These are phyloP conservation scores for Yarrowia sp. DNA, from an alignment of 805 yeast genomes.

Conservation along the genomic window DNA sequence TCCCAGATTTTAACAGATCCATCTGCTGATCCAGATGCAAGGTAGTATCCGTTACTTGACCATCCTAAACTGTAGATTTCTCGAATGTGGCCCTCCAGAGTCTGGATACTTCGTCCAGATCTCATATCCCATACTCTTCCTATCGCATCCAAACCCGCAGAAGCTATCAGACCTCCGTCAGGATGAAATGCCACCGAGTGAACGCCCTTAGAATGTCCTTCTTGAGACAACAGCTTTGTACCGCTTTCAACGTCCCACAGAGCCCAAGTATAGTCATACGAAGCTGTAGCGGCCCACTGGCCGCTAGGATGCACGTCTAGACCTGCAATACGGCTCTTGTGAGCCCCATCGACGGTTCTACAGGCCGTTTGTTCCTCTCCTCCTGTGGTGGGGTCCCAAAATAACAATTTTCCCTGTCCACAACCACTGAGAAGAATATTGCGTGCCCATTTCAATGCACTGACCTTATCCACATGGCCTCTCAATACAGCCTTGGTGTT, in stretches of 20 bases:
- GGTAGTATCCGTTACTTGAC: conserved; percentile 74
- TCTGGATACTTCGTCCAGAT: conserved; percentile 68
- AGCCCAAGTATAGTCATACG: conserved; percentile 87
- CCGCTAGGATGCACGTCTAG: conserved; percentile 72
- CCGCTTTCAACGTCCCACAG: conserved; percentile 73
- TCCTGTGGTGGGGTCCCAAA: conserved; percentile 48
- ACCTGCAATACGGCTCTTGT: conserved; percentile 63
- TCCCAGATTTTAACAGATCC: conserved; percentile 87
- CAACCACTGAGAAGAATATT: conserved; percentile 54
- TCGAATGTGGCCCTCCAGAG: conserved; percentile 70
- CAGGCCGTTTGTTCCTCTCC: conserved; percentile 40
- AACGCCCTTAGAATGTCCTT: conserved; percentile 83
- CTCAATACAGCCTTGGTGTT: conserved; percentile 46
- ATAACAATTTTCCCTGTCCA: conserved; percentile 54
- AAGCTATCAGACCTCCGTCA: conserved; percentile 78
- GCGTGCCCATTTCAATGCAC: conserved; percentile 71
- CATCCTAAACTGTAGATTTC: conserved; percentile 77
- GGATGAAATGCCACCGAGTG: conserved; percentile 60
- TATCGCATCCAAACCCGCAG: conserved; percentile 80
- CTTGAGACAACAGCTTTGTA: conserved; percentile 69
- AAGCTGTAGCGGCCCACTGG: conserved; percentile 66
- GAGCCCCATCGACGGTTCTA: conserved; percentile 51
- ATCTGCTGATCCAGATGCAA: conserved; percentile 88
- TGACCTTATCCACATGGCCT: conserved; percentile 71
- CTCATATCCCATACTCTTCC: conserved; percentile 87